Base-by-base conservation (phyloP, 2,329 filamentous ascomycete species). In the Cladophialophora yegresii region DNA sequence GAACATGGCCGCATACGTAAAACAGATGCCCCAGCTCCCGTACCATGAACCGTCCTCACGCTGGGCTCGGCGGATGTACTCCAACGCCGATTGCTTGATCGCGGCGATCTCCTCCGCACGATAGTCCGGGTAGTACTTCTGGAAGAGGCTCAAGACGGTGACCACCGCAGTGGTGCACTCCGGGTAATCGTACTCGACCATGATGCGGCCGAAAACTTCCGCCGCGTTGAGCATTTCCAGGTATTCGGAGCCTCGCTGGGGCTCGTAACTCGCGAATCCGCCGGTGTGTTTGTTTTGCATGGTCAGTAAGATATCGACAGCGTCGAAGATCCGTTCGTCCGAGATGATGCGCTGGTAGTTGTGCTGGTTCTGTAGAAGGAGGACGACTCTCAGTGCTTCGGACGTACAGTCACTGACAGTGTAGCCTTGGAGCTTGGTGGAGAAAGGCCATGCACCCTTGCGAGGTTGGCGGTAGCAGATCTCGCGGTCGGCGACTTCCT, bases 171-270 rank as follows among this genome's bases (percentile, higher is more conserved):
- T 98, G 0, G 95, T 99, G 80, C 95, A 99, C 77, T 99, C 95
- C 0, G 93, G 92, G 73, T 99, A 98, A 75, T 96, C 92, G 76
- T 99, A 99, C 74, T 98, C 93, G 60, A 99, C 89, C 95, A 99
- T 99, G 79, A 99, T 99, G 22, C 88, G 85, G 13, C 92, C 93
- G 76, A 99, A 99, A 0, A 99, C 93, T 75, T 99, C 95, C 1
- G 95, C 95, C 0, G 93, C 93, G 73, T 99, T 99, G 50, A 99
- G 84, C 75, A 88, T 83, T 76, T 99, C 95, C 70, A 98, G 76
- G 70, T 85, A 85, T 70, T 90, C 83, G 9, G 90, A 89, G 1
- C 89, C 93, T 28, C 95, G 87, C 1, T 89, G 89, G 1, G 85
- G 85, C 74, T 99, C 95, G 75, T 99, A 99, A 16, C 92, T 95